Percentiles rank a stretch among this genome's conserved stretches.
phyloP scores from a whole-genome alignment of 2,329 filamentous ascomycete species.

The Cordyceps fumosorosea region DNA sequence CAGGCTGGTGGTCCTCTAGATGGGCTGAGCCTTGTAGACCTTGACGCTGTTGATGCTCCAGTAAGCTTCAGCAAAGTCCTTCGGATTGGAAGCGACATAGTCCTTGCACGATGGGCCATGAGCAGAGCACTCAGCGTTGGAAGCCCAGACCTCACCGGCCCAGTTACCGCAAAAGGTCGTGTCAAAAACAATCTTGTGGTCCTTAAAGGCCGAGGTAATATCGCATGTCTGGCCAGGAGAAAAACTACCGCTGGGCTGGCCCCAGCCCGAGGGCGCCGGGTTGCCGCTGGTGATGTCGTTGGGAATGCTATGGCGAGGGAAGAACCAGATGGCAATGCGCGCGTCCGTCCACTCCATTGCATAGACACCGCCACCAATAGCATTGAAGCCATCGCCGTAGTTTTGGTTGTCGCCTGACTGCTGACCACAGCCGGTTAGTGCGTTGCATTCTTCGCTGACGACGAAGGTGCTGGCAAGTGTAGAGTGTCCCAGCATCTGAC shows the following conservation, averaged over 20 bases:
- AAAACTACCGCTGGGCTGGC: constrained; percentile 62
- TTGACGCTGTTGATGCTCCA: constrained; percentile 70
- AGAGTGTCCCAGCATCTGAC: constrained; percentile 46
- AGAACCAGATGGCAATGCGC: constrained; percentile 76
- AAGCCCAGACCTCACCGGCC: constrained; percentile 65
- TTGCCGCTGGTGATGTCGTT: constrained; percentile 50
- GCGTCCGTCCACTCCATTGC: constrained; percentile 69
- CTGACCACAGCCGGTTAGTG: constrained; percentile 54
- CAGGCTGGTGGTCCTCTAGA: not conserved
- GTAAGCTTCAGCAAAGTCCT: constrained; percentile 64
- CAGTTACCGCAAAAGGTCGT: constrained; percentile 84
- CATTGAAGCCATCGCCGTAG: constrained; percentile 67
- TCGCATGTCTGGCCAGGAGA: constrained; percentile 60
- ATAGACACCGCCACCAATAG: constrained; percentile 61
- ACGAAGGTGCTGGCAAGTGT: constrained; percentile 39
- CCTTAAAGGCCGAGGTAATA: constrained; percentile 61
- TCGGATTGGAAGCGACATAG: constrained; percentile 66
- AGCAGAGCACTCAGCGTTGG: constrained; percentile 49
- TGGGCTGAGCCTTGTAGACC: constrained; percentile 40
- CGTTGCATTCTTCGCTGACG: constrained; percentile 50
- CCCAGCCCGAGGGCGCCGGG: constrained; percentile 65
- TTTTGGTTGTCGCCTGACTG: constrained; percentile 42
- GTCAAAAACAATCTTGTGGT: constrained; percentile 73
- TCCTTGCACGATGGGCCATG: constrained; percentile 60
- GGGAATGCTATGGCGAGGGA: constrained; percentile 60